A percentile compares a stretch with the other conserved stretches of the same genome.
Evolutionary conservation across 2,329 filamentous ascomycete species (phyloP).

Genomic region (Fusarium caatingaense): DNA sequence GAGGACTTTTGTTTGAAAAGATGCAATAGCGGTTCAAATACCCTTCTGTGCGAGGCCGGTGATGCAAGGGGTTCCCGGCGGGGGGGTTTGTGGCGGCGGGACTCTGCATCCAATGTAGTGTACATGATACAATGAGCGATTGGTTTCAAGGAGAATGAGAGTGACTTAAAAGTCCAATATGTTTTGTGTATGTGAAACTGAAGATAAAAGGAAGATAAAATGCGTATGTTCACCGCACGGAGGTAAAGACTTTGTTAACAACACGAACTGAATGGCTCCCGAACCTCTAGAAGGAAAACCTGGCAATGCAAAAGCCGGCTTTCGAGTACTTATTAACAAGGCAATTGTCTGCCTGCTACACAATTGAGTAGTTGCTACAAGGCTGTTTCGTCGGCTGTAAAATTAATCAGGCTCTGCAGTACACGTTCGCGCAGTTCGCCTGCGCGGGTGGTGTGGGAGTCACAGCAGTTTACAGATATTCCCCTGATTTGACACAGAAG

Average conservation of each 20-base stretch:
- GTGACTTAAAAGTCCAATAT: slow-evolving; percentile 1
- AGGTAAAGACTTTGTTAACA: not conserved
- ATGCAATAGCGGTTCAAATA: too few species aligned
- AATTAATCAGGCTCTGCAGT: not conserved
- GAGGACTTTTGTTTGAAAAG: not conserved
- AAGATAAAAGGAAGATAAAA: not conserved
- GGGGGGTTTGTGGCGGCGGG: not conserved
- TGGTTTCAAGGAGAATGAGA: not conserved
- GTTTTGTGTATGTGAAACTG: not conserved
- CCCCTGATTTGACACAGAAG: not conserved
- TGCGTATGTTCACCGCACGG: not conserved
- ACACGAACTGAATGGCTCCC: not conserved
- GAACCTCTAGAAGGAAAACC: not conserved
- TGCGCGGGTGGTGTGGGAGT: not conserved
- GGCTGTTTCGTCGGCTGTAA: not conserved
- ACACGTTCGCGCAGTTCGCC: slow-evolving; percentile 1
- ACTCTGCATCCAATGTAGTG: not conserved
- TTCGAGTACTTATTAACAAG: not conserved
- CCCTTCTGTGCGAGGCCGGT: not conserved
- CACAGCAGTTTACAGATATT: not conserved
- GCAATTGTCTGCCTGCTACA: slow-evolving; percentile 4
- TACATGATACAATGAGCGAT: not conserved
- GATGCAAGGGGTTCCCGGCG: not conserved
- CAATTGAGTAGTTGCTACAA: not conserved
- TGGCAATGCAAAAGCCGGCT: not conserved